phyloP scores from a whole-genome alignment of 1,284 basidiomycete genomes.

The Cryptococcus neoformans region DNA sequence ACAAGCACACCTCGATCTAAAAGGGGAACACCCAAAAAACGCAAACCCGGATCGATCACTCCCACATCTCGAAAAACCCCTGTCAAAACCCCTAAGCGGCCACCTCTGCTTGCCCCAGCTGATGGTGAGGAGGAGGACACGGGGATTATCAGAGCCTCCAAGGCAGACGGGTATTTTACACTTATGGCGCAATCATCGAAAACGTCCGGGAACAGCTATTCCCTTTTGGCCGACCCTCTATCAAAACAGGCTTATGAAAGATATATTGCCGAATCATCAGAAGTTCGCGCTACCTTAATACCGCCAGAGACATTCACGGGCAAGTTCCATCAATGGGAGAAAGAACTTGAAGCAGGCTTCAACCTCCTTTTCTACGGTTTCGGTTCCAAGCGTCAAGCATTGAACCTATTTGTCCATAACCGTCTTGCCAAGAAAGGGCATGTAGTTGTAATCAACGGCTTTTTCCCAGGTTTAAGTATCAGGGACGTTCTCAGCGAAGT shows the following conservation, averaged over 20 bases:
- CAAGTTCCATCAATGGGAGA: constrained; percentile 62
- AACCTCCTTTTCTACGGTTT: constrained; percentile 81
- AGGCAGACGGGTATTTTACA: constrained; percentile 79
- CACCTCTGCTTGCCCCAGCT: no score
- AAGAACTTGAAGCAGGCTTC: constrained; percentile 75
- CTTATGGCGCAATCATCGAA: constrained; percentile 58
- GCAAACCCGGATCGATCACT: constrained; percentile 13
- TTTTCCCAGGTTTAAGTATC: constrained; percentile 65
- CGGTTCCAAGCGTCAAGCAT: constrained; percentile 71
- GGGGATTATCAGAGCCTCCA: constrained; percentile 46
- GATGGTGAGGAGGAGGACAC: constrained; percentile 11
- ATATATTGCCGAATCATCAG: constrained; percentile 12
- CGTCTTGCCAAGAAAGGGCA: constrained; percentile 60
- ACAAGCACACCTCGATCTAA: constrained; percentile 8
- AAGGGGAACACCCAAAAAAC: constrained; percentile 16
- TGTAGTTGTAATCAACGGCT: constrained; percentile 76
- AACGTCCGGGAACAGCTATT: constrained; percentile 74
- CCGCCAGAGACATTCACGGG: constrained; percentile 10
- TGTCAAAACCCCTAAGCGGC: constrained; percentile 10
- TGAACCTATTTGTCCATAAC: constrained; percentile 68
- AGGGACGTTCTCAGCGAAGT: constrained; percentile 69
- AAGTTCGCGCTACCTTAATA: neutral
- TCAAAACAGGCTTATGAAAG: constrained; percentile 42
- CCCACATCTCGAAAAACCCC: constrained; percentile 24
- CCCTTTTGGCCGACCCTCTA: constrained; percentile 62